A percentile compares a stretch with the other conserved stretches of the same genome.
Evolutionary conservation across 495 filamentous ascomycete species (phyloP).

Genomic region (Ramalina intermedia): DNA sequence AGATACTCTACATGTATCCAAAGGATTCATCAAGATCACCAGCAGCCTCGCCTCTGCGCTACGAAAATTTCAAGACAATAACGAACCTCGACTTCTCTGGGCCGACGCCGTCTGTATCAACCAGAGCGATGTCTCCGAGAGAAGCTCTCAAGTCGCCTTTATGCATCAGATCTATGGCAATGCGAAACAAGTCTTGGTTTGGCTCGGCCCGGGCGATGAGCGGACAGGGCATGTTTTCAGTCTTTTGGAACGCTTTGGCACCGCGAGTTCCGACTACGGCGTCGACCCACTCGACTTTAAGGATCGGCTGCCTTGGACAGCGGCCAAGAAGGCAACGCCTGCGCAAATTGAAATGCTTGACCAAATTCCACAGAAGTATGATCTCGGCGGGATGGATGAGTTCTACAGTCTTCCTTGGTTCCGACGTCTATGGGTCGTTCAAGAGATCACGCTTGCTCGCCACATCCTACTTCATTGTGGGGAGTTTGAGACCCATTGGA

Average conservation of each 20-base stretch:
- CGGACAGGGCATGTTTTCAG: not conserved
- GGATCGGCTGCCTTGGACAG: not conserved
- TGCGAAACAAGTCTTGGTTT: conserved; percentile 10
- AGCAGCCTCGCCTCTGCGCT: not conserved
- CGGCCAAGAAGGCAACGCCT: not conserved
- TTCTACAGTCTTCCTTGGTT: not conserved
- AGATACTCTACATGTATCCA: not conserved
- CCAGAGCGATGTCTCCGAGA: not conserved
- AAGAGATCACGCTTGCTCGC: not conserved
- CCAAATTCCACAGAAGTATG: not conserved
- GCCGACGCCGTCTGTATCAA: conserved; percentile 5
- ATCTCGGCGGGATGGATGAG: not conserved
- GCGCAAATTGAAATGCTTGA: not conserved
- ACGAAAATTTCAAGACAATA: not conserved
- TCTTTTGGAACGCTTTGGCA: not conserved
- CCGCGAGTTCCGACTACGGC: not conserved
- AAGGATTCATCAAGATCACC: not conserved
- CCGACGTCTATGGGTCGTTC: not conserved
- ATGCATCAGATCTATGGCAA: conserved; percentile 18
- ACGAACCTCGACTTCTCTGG: not conserved
- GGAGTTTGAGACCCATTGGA: not conserved
- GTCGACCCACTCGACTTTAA: not conserved
- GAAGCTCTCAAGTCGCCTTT: conserved; percentile 2
- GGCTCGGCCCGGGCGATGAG: conserved; percentile 10
- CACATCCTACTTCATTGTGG: not conserved